A percentile compares a stretch with the other conserved stretches of the same genome.
Evolutionary conservation across 805 yeast genomes (phyloP).

Genomic region (Saccharomycopsis olivae): DNA sequence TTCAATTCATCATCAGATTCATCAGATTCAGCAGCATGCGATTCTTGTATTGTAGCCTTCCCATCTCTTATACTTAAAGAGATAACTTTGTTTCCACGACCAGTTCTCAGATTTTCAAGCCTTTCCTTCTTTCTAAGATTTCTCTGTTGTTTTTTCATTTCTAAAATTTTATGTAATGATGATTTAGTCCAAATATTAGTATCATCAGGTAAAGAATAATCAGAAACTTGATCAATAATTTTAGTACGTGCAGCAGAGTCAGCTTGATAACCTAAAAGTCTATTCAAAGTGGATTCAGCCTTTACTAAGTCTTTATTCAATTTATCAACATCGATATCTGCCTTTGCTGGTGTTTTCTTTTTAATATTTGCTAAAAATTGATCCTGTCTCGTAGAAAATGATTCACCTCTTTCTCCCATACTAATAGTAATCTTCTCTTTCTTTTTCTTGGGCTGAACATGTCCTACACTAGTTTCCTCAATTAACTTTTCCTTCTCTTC

Average conservation of each 20-base stretch:
- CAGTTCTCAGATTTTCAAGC: slow-evolving; percentile 46
- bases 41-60: slow-evolving; percentile 56
- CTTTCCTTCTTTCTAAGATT: slow-evolving; percentile 55
- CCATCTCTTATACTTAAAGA: slow-evolving; percentile 76
- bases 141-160: slow-evolving; percentile 77
- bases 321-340: slow-evolving; percentile 21
- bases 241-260: slow-evolving; percentile 84
- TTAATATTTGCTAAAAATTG: slow-evolving; percentile 51
- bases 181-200: slow-evolving; percentile 72
- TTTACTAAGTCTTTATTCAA: slow-evolving; percentile 34
- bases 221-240: slow-evolving; percentile 89
- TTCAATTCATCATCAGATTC: slow-evolving; percentile 18
- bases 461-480: slow-evolving; percentile 15
- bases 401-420: slow-evolving; percentile 49
- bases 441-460: slow-evolving; percentile 24
- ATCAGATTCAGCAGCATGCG: slow-evolving; percentile 25
- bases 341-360: slow-evolving; percentile 26
- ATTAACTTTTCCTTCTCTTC: slow-evolving; percentile 40
- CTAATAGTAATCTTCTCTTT: slow-evolving; percentile 39
- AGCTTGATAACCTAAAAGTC: slow-evolving; percentile 68
- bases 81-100: slow-evolving; percentile 65
- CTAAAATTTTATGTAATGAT: slow-evolving; percentile 75
- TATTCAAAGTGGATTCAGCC: slow-evolving; percentile 70
- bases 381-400: slow-evolving; percentile 57
- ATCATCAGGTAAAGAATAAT: slow-evolving; percentile 54